phyloP scores from a whole-genome alignment of 495 filamentous ascomycete genomes.

The Tirmania nivea region DNA sequence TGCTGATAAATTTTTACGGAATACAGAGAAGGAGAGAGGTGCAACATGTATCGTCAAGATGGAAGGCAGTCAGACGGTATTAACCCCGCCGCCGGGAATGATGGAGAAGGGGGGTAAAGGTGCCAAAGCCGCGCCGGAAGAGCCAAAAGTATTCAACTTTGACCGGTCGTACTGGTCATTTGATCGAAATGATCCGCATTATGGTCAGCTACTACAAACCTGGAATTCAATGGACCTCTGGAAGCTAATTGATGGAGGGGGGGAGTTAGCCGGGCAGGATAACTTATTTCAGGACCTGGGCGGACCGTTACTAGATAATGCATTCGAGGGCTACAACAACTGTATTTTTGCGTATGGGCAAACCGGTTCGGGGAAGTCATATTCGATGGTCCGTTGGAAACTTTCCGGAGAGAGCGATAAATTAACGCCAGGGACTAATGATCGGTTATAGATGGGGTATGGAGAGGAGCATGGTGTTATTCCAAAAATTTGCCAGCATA shows the following conservation, averaged over 20 bases:
- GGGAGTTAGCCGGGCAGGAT: slow-evolving; percentile 45
- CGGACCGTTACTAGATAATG: slow-evolving; percentile 84
- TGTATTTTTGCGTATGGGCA: slow-evolving; percentile 99
- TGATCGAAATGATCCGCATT: slow-evolving; percentile 54
- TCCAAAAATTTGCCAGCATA: slow-evolving; percentile 89
- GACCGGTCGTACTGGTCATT: slow-evolving; percentile 98
- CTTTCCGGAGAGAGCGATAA: background rate
- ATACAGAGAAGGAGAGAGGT: slow-evolving; percentile 59
- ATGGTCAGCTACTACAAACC: slow-evolving; percentile 24
- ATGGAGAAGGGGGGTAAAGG: slow-evolving; percentile 34
- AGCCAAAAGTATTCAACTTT: slow-evolving; percentile 79
- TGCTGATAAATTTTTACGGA: background rate
- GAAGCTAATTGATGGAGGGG: background rate
- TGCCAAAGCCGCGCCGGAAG: slow-evolving; percentile 35
- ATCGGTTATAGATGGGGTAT: slow-evolving; percentile 53
- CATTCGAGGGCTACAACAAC: slow-evolving; percentile 97
- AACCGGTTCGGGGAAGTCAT: slow-evolving; percentile 94
- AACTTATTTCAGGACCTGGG: slow-evolving; percentile 76
- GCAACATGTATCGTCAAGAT: slow-evolving; percentile 98
- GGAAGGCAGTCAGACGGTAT: slow-evolving; percentile 74
- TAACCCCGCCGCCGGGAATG: slow-evolving; percentile 46
- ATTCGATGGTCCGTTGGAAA: slow-evolving; percentile 49
- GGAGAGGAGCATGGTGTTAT: slow-evolving; percentile 92
- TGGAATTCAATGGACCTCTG: background rate
- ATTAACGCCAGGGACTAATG: slow-evolving; percentile 3